Percentiles rank a stretch among this genome's conserved stretches.
These are phyloP conservation scores for Chlorella ohadii DNA, from an alignment of 139 green algal species.

Conservation along the genomic window DNA sequence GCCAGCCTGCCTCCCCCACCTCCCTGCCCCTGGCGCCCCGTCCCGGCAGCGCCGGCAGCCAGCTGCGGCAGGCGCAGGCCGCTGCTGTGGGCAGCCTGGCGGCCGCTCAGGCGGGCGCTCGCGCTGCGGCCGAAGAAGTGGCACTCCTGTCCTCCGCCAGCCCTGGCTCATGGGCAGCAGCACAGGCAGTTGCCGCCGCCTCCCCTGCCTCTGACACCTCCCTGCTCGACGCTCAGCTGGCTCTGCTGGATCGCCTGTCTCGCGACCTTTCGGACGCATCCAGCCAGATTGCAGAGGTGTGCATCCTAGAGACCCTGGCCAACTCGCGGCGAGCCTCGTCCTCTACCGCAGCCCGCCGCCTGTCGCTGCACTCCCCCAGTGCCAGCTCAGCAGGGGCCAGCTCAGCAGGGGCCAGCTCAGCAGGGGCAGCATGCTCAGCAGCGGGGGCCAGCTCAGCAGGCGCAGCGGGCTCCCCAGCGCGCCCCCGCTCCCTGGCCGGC, in stretches of 20 bases:
- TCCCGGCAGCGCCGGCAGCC: background rate
- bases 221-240: background rate
- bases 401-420: background rate
- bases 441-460: background rate
- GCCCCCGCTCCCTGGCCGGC: too few species aligned
- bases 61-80: background rate
- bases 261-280: background rate
- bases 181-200: background rate
- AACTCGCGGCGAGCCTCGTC: background rate
- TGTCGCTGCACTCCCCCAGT: background rate
- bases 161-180: background rate
- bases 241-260: background rate
- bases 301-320: background rate
- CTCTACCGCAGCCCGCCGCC: background rate
- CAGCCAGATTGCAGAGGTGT: background rate
- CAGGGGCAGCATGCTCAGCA: background rate
- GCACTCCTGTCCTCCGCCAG: background rate
- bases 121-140: background rate
- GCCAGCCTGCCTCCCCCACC: background rate
- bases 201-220: background rate
- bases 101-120: background rate
- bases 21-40: background rate
- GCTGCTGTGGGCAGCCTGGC: background rate
- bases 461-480: too few species aligned
- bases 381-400: background rate